phyloP scores from a whole-genome alignment of 2,329 filamentous ascomycete genomes.

The Alternaria gansuensis region DNA sequence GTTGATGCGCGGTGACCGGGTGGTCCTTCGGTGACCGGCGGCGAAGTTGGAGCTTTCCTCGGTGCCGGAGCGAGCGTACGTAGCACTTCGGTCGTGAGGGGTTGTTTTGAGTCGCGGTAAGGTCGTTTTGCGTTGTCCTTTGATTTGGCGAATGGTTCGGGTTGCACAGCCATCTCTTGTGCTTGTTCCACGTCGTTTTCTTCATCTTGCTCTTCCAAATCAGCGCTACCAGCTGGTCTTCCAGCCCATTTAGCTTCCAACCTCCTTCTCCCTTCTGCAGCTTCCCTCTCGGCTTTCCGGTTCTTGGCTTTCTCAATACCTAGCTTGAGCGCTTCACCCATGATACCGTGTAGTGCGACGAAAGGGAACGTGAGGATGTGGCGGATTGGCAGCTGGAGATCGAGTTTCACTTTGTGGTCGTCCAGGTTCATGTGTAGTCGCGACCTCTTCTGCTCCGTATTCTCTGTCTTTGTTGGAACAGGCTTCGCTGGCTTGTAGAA shows the following conservation, averaged over 20 bases:
- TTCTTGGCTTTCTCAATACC: conserved; percentile 33
- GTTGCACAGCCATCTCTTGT: neutral
- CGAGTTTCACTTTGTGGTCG: conserved; percentile 15
- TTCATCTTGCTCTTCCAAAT: neutral
- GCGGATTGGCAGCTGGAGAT: conserved; percentile 22
- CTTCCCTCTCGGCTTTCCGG: neutral
- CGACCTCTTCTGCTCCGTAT: neutral
- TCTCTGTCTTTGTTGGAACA: accelerated
- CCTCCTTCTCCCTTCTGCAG: neutral
- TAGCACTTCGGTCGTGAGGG: neutral
- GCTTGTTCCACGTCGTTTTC: neutral
- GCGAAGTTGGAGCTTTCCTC: neutral
- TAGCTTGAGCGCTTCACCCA: conserved; percentile 28
- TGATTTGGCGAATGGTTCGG: neutral
- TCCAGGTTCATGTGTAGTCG: conserved; percentile 21
- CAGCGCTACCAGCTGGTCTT: neutral
- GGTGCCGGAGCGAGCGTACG: neutral
- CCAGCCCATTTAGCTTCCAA: conserved; percentile 1
- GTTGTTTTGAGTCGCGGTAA: neutral
- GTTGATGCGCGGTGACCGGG: neutral
- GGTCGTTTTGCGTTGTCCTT: neutral
- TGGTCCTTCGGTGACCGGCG: neutral
- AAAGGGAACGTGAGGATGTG: conserved; percentile 37
- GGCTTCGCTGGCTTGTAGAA: neutral
- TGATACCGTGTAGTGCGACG: conserved; percentile 24